Evolutionary conservation across 2,329 filamentous ascomycete species (phyloP).

Genomic region (Aspergillus felis): DNA sequence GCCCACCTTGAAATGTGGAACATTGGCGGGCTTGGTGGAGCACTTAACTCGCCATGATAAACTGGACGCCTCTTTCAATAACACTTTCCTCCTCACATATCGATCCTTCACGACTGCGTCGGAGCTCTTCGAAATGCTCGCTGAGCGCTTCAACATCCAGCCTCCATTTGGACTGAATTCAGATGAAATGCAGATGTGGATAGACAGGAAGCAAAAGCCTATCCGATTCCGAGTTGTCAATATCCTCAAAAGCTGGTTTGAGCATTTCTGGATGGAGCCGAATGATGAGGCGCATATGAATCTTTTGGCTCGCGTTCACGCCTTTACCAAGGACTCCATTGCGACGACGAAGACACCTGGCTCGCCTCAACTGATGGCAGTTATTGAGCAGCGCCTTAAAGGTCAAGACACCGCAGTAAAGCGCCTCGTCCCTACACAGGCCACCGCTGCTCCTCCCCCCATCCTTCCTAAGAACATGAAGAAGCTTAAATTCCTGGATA

Average conservation of each 20-base stretch:
- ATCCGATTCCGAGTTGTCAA: conserved; percentile 96
- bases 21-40: conserved; percentile 82
- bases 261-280: conserved; percentile 98
- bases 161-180: conserved; percentile 76
- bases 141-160: conserved; percentile 87
- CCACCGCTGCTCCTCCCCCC: conserved; percentile 74
- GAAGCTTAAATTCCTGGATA: conserved; percentile 97
- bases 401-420: conserved; percentile 86
- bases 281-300: conserved; percentile 80
- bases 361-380: conserved; percentile 74
- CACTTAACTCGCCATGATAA: conserved; percentile 95
- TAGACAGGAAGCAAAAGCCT: conserved; percentile 90
- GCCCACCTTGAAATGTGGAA: conserved; percentile 80
- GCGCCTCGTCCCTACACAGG: conserved; percentile 80
- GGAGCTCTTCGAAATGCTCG: conserved; percentile 88
- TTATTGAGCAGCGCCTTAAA: conserved; percentile 81
- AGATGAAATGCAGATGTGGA: conserved; percentile 79
- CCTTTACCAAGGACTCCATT: conserved; percentile 86
- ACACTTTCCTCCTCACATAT: conserved; percentile 95
- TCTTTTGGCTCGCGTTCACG: conserved; percentile 81
- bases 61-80: conserved; percentile 91
- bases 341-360: conserved; percentile 92
- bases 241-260: conserved; percentile 97
- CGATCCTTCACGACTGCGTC: conserved; percentile 87
- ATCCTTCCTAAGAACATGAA: conserved; percentile 99